Evolutionary conservation across 2,329 filamentous ascomycete genomes (phyloP).

Genomic region (Aspergillus versicolor): DNA sequence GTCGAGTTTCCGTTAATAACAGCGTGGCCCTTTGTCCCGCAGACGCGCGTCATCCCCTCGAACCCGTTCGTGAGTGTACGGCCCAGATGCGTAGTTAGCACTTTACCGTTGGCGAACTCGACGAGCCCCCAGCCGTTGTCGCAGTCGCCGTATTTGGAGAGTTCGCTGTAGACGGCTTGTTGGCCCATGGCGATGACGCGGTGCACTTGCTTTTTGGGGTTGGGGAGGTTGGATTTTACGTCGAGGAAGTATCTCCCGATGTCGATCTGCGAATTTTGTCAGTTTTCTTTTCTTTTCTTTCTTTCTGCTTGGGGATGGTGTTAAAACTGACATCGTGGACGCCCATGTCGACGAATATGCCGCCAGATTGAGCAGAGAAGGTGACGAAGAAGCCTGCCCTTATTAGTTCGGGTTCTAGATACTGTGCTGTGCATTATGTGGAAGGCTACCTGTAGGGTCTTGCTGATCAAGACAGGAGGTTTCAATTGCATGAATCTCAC

Average conservation of each 20-base stretch:
- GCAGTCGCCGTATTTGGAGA: conserved; percentile 7
- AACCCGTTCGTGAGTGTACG: conserved; percentile 39
- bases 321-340: conserved; percentile 27
- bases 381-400: conserved; percentile 26
- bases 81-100: conserved; percentile 35
- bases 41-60: conserved; percentile 34
- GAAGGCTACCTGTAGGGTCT: conserved; percentile 15
- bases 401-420: too few relatives aligned
- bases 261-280: not conserved
- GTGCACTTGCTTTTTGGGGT: conserved; percentile 12
- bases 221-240: conserved; percentile 5
- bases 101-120: conserved; percentile 39
- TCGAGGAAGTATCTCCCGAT: conserved; percentile 7
- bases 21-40: conserved; percentile 15
- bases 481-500: conserved; percentile 8
- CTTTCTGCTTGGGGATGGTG: too few relatives aligned
- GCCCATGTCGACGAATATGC: conserved; percentile 35
- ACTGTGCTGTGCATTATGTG: too few relatives aligned
- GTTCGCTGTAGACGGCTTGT: conserved; percentile 7
- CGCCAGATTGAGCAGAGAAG: conserved; percentile 33
- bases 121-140: conserved; percentile 34
- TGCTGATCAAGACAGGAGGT: conserved; percentile 7
- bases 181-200: conserved; percentile 10
- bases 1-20: too few relatives aligned
- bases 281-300: too few relatives aligned